Evolutionary conservation across 1,139 yeast species (phyloP), one percentile per base, ranked within the genome.

Genomic region (Lodderomyces theae): DNA sequence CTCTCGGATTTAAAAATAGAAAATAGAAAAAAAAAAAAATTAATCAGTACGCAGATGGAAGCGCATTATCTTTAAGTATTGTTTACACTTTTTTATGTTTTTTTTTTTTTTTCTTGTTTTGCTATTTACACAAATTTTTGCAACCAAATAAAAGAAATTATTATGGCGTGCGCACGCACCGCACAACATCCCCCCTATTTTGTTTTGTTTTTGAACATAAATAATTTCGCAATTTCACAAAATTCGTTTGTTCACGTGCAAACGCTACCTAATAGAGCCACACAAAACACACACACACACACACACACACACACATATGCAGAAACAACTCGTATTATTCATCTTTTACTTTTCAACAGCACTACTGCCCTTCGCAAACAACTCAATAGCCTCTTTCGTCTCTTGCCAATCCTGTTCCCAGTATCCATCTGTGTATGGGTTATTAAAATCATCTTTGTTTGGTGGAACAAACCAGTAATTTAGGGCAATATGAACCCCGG

Each of bases 391-490:
- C n/a, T 33, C 16, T 38, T 41, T 29, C 1, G 57, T 54, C 25
- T 42, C 57, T 25, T 58, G 56, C 57, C 66, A 77, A 50, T 79
- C 84, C 7, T 66, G 58, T 1, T 42, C 35, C 86, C 86, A 80
- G 51, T 75, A 79, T 1, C 45, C 47, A 43, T 75, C 77, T 13
- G 47, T 49, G 51, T 82, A 82, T 1, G 76, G 71, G 4, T 56
- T 47, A 0, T 51, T 47, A 2, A 51, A 45, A 2, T 51, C 33
- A 7, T 48, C 47, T 0, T 66, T 68, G 37, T 72, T 71, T 0
- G 87, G 86, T 2, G 89, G 88, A 4, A 78, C 69, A 56, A 78
- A 82, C 92, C 92, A 84, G 57, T 82, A 83, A 54, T 84, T 84
- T 5, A 82, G 51, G 0, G 89, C 89, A 37, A 77, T 64, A 53